These are phyloP conservation scores for Phytopythium kandeliae DNA, from an alignment of 352 stramenopile genomes.

Conservation along the genomic window DNA sequence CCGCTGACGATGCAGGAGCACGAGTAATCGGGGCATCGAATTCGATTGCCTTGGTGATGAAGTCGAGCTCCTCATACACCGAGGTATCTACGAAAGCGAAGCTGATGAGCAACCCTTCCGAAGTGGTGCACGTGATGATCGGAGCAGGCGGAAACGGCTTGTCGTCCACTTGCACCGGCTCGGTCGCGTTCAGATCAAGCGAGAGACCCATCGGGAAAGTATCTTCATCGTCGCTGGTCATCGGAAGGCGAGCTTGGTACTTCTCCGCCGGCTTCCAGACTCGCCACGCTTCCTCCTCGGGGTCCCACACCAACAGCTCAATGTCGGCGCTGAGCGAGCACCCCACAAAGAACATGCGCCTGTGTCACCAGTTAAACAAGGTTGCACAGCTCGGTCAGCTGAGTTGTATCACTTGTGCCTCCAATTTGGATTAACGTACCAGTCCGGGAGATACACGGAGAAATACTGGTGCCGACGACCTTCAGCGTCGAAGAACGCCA, in stretches of 20 bases:
- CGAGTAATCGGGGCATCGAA: constrained; percentile 19
- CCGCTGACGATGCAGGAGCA: not conserved
- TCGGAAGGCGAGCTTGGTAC: constrained; percentile 67
- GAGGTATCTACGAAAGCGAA: constrained; percentile 68
- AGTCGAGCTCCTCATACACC: constrained; percentile 43
- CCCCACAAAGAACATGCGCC: constrained; percentile 78
- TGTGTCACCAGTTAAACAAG: constrained; percentile 2
- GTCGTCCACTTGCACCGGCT: constrained; percentile 44
- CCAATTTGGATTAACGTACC: constrained; percentile 18
- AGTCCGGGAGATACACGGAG: constrained; percentile 55
- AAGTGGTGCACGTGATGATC: constrained; percentile 50
- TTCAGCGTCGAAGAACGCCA: constrained; percentile 58
- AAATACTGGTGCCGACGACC: constrained; percentile 57
- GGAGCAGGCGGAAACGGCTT: constrained; percentile 36
- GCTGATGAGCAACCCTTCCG: constrained; percentile 54
- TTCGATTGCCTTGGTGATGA: constrained; percentile 19
- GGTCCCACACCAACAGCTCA: constrained; percentile 63
- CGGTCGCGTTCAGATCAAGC: constrained; percentile 53
- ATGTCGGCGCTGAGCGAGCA: constrained; percentile 78
- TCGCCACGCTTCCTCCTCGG: constrained; percentile 50
- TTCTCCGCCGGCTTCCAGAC: constrained; percentile 74
- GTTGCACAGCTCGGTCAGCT: constrained; percentile 4
- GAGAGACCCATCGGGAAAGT: constrained; percentile 53
- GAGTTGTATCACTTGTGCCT: not conserved
- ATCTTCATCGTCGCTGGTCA: constrained; percentile 65